A percentile compares a stretch with the other conserved stretches of the same genome.
These are phyloP conservation scores for Bisporella sp. DNA, from an alignment of 2,329 filamentous ascomycete species.

Conservation along the genomic window DNA sequence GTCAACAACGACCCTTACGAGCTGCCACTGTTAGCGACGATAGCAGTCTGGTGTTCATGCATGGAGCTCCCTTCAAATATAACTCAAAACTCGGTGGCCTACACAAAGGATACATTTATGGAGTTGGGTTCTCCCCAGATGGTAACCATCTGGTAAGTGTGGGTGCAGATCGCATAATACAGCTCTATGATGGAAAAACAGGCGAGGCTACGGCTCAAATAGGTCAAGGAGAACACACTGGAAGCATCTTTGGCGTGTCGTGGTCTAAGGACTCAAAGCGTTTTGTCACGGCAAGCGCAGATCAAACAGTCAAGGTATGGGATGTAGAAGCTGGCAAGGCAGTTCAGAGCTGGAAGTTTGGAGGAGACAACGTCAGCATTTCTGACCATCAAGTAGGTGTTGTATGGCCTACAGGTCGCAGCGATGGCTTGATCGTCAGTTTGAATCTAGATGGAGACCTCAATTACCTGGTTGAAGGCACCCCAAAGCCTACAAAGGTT, in stretches of 20 bases:
- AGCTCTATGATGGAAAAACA: conserved; percentile 94
- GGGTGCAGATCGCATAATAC: conserved; percentile 86
- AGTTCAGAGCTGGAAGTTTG: conserved; percentile 78
- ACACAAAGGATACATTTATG: conserved; percentile 86
- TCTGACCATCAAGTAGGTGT: conserved; percentile 90
- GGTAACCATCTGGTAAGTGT: conserved; percentile 77
- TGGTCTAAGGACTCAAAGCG: conserved; percentile 84
- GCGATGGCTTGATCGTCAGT: conserved; percentile 83
- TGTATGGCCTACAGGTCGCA: conserved; percentile 76
- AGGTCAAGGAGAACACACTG: conserved; percentile 78
- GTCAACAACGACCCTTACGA: conserved; percentile 81
- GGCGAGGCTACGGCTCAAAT: conserved; percentile 75
- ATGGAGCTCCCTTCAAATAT: conserved; percentile 95
- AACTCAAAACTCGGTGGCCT: conserved; percentile 70
- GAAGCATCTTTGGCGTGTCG: conserved; percentile 85
- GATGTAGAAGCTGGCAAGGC: conserved; percentile 74
- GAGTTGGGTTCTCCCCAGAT: conserved; percentile 83
- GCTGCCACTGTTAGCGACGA: conserved; percentile 91
- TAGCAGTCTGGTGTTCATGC: conserved; percentile 81
- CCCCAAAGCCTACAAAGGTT: conserved; percentile 58
- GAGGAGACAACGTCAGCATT: conserved; percentile 64
- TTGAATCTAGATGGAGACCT: conserved; percentile 83
- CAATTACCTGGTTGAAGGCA: conserved; percentile 76
- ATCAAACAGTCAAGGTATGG: conserved; percentile 94
- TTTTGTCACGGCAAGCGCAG: conserved; percentile 86